Conservation (phyloP, 352 stramenopile species). For the Phytophthora tubulina region DNA sequence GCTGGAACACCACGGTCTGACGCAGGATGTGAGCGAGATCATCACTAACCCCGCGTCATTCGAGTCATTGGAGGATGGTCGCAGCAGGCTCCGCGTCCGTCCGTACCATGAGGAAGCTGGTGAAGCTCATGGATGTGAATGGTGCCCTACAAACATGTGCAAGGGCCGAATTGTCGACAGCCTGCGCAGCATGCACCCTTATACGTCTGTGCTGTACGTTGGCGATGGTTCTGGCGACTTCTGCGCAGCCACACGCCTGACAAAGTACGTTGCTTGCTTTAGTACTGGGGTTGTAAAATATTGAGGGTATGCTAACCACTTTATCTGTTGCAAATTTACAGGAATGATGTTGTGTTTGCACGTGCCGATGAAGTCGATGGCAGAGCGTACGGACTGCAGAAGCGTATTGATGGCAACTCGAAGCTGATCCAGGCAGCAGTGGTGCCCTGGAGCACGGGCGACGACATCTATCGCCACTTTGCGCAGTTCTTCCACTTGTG, state of each 20-base stretch:
- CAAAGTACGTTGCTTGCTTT: slow-evolving; percentile 47
- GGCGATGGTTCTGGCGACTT: slow-evolving; percentile 80
- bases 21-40: slow-evolving; percentile 51
- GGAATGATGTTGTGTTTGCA: slow-evolving; percentile 73
- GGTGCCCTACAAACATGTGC: slow-evolving; percentile 85
- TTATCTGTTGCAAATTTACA: slow-evolving; percentile 15
- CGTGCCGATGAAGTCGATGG: slow-evolving; percentile 59
- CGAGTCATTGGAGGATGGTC: slow-evolving; percentile 26
- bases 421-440: slow-evolving; percentile 55
- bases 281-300: neutral
- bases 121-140: slow-evolving; percentile 59
- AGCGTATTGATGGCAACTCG: slow-evolving; percentile 49
- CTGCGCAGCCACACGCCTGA: slow-evolving; percentile 63
- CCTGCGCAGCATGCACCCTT: slow-evolving; percentile 46
- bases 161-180: slow-evolving; percentile 76
- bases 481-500: slow-evolving; percentile 37
- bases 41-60: slow-evolving; percentile 69
- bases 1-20: slow-evolving; percentile 53
- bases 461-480: slow-evolving; percentile 72
- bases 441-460: slow-evolving; percentile 67
- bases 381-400: slow-evolving; percentile 64
- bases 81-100: slow-evolving; percentile 53
- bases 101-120: slow-evolving; percentile 58
- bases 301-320: neutral
- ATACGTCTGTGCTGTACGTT: slow-evolving; percentile 72